Evolutionary conservation across 1,139 yeast species (phyloP).

Genomic region (Blastobotrys capitulatus): DNA sequence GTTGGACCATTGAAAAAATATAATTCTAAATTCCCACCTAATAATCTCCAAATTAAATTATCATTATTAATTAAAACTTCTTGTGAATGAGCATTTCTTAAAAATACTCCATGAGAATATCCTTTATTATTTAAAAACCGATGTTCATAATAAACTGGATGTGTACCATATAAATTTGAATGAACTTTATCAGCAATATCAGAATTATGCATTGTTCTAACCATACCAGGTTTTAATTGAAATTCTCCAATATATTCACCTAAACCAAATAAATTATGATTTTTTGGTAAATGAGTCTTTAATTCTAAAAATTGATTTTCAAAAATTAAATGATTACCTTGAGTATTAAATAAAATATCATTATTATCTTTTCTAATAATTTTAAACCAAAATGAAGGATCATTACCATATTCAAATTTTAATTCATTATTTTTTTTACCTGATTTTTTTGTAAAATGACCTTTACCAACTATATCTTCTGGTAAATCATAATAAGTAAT

Average conservation of each 20-base stretch:
- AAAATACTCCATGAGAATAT: slow-evolving; percentile 21
- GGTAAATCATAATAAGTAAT: slow-evolving; percentile 29
- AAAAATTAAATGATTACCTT: slow-evolving; percentile 33
- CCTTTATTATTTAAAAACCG: slow-evolving; percentile 12
- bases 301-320: slow-evolving; percentile 35
- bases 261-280: slow-evolving; percentile 32
- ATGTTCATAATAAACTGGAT: slow-evolving; percentile 33
- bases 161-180: slow-evolving; percentile 23
- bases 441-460: slow-evolving; percentile 11
- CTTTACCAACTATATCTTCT: slow-evolving; percentile 28
- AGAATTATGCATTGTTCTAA: slow-evolving; percentile 20
- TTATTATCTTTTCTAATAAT: slow-evolving; percentile 28
- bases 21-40: slow-evolving; percentile 30
- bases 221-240: slow-evolving; percentile 29
- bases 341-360: slow-evolving; percentile 32
- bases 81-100: slow-evolving; percentile 25
- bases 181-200: slow-evolving; percentile 18
- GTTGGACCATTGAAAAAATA: slow-evolving; percentile 36
- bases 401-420: slow-evolving; percentile 26
- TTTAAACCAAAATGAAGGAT: slow-evolving; percentile 31
- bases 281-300: slow-evolving; percentile 31
- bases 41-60: slow-evolving; percentile 27
- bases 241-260: slow-evolving; percentile 36
- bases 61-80: slow-evolving; percentile 19
- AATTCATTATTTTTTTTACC: slow-evolving; percentile 22